Evolutionary conservation across 352 stramenopile genomes (phyloP), one percentile per base, ranked within the genome.

Genomic region (Phytophthora constricta): DNA sequence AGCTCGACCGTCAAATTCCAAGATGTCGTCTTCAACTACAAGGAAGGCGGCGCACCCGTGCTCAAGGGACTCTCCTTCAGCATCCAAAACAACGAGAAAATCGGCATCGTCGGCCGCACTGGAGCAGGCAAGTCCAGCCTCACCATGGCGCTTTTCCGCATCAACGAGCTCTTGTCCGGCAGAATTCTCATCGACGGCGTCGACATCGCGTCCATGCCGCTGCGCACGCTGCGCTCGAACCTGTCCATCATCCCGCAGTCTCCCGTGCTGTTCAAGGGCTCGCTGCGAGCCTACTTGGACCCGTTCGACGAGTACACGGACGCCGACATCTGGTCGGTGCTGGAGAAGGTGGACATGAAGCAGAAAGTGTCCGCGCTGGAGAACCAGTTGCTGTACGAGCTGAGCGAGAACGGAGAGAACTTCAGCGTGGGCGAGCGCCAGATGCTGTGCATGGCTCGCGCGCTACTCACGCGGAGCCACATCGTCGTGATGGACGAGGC

Each of bases 401-500:
- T 62, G 41, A 39, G 27, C 25, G 91, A 98, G 60, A 87, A 86
- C 20, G 96, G 52, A 41, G 52, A 59, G 34, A 59, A 59, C 52
- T 59, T 59, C 37, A 59, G 52, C 25, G 52, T 59, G 96, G 96
- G 96, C 8, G 88, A 99, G 72, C 68, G 93, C 3, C 94, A 98
- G 72, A 68, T 98, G 9, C 62, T 98, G 8, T 97, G 91, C 61
- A 79, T 99, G 50, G 96, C 86, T 37, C 71, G 96, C 46, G 93
- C 95, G 8, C 70, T 98, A 43, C 68, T 98, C 5, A 70, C 76
- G 5, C 80, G 95, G 28, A 87, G 86, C 20, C 43, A 52, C 19
- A 93, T 98, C 42, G 66, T 99, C 19, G 66, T 98, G 3, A 93
- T 98, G 75, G 96, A 99, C 59, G 96, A 99, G 76, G 94, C 93